Conservation (phyloP, 768 basidiomycete species). For the Kwoniella bestiolae region DNA sequence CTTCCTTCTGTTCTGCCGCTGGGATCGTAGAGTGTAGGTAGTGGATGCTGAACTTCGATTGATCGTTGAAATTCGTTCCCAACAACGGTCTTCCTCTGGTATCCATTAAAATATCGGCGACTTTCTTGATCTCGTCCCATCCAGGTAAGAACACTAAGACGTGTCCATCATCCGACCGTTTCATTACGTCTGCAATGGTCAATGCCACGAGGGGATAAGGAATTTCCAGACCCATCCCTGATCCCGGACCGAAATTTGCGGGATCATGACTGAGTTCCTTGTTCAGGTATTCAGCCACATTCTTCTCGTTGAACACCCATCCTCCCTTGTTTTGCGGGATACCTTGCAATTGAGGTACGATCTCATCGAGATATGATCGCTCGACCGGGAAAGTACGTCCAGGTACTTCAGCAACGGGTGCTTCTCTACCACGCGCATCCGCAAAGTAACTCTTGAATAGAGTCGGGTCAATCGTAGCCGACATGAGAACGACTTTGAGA, state of each 20-base stretch:
- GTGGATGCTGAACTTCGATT: constrained; percentile 69
- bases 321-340: constrained; percentile 48
- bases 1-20: constrained; percentile 80
- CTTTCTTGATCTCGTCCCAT: constrained; percentile 74
- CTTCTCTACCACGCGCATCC: constrained; percentile 63
- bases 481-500: constrained; percentile 90
- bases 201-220: constrained; percentile 81
- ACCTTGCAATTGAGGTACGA: constrained; percentile 63
- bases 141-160: constrained; percentile 72
- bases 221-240: constrained; percentile 70
- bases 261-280: constrained; percentile 66
- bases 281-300: constrained; percentile 71
- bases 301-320: constrained; percentile 75
- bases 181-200: constrained; percentile 75
- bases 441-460: constrained; percentile 88
- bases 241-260: constrained; percentile 39
- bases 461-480: constrained; percentile 88
- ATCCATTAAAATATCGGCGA: constrained; percentile 67
- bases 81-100: constrained; percentile 62
- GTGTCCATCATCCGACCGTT: constrained; percentile 76
- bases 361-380: constrained; percentile 79
- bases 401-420: constrained; percentile 78
- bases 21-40: constrained; percentile 88
- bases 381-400: constrained; percentile 89
- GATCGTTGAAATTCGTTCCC: constrained; percentile 68